These are phyloP conservation scores for Candida easanensis DNA, from an alignment of 805 yeast species.

Conservation along the genomic window DNA sequence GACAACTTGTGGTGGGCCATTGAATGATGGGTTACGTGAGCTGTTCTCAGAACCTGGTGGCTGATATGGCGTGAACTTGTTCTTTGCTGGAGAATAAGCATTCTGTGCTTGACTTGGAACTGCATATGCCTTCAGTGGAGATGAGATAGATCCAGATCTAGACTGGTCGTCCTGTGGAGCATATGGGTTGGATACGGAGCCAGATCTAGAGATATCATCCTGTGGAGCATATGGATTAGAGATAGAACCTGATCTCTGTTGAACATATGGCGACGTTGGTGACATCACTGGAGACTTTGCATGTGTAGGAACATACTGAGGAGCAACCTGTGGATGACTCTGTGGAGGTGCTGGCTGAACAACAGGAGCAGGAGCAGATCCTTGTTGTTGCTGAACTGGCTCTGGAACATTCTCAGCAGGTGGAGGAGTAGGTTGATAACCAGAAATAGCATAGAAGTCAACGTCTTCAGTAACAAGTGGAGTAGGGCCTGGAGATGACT, in stretches of 20 bases:
- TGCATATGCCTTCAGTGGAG: slow-evolving; percentile 4
- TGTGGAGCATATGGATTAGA: slow-evolving; percentile 4
- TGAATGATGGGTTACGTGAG: slow-evolving; percentile 12
- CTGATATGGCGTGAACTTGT: slow-evolving; percentile 14
- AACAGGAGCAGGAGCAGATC: not conserved
- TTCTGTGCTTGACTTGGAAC: not conserved
- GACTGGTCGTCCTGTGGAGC: slow-evolving; percentile 5
- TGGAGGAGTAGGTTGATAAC: slow-evolving; percentile 11
- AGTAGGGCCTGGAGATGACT: slow-evolving; percentile 1
- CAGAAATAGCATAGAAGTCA: slow-evolving; percentile 17
- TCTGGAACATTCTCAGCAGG: no score
- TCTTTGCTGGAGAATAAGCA: slow-evolving; percentile 1
- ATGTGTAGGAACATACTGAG: not conserved
- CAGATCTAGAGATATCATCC: not conserved
- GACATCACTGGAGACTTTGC: not conserved
- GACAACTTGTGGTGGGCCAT: not conserved
- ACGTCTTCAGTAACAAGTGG: slow-evolving; percentile 17
- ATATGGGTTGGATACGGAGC: not conserved
- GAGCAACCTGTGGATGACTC: not conserved
- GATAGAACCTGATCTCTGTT: not conserved
- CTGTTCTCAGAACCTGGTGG: slow-evolving; percentile 2
- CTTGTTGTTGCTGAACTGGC: not conserved
- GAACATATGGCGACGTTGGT: not conserved
- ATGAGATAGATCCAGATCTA: slow-evolving; percentile 5
- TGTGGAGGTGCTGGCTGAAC: not conserved